A percentile compares a stretch with the other conserved stretches of the same genome.
Evolutionary conservation across 257 asterid genomes (phyloP).

Genomic region (Coffea eugenioides): DNA sequence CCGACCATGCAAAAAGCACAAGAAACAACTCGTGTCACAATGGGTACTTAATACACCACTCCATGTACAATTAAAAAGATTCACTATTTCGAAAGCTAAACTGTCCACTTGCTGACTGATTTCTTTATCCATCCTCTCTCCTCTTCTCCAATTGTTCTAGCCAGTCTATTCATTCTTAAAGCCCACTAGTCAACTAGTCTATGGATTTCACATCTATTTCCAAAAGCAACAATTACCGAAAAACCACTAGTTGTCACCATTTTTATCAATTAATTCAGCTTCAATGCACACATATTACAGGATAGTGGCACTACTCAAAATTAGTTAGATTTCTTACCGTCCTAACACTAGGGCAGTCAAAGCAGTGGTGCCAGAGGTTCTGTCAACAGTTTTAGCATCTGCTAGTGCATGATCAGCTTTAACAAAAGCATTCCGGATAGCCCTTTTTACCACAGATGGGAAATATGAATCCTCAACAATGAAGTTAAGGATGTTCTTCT

Average conservation of each 20-base stretch:
- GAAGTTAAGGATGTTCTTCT: slow-evolving; percentile 57
- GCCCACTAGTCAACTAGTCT: neutral
- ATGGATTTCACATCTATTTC: neutral
- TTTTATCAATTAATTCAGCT: neutral
- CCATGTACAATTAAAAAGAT: neutral
- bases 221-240: neutral
- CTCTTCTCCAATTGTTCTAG: neutral
- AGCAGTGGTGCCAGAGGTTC: slow-evolving; percentile 75
- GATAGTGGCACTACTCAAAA: neutral
- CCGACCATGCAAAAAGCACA: too few species aligned
- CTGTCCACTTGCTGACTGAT: neutral
- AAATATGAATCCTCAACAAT: slow-evolving; percentile 71
- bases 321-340: slow-evolving; percentile 42
- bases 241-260: neutral
- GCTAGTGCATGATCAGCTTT: slow-evolving; percentile 74
- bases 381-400: slow-evolving; percentile 62
- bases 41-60: neutral
- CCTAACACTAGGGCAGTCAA: slow-evolving; percentile 67
- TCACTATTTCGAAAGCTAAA: neutral
- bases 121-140: neutral
- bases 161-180: neutral
- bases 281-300: too few species aligned
- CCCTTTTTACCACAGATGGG: slow-evolving; percentile 57
- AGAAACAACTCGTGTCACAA: neutral
- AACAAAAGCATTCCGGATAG: slow-evolving; percentile 69